Conservation (phyloP, 2,329 filamentous ascomycete species). For the Claviceps citrina region DNA sequence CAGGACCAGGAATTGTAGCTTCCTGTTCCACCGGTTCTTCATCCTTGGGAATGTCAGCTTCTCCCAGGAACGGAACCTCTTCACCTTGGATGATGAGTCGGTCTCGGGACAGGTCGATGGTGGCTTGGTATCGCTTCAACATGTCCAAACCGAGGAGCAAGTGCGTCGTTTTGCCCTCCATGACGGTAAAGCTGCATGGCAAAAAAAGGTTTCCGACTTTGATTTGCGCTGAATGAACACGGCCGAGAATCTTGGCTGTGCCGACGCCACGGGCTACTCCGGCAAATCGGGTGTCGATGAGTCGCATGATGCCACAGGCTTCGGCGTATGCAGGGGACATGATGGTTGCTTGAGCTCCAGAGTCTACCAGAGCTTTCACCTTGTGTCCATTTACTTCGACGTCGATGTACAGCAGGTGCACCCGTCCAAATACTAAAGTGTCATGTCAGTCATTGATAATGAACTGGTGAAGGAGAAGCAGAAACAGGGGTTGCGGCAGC, state of each 20-base stretch:
- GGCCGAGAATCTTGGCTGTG: conserved; percentile 83
- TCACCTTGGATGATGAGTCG: conserved; percentile 77
- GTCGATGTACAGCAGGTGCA: conserved; percentile 92
- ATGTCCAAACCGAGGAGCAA: conserved; percentile 88
- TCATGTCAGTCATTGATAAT: conserved; percentile 1
- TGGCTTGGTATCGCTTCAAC: conserved; percentile 89
- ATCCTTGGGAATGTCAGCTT: conserved; percentile 84
- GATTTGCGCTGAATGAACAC: conserved; percentile 89
- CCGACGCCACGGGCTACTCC: conserved; percentile 88
- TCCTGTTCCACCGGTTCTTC: conserved; percentile 62
- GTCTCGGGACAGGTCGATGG: conserved; percentile 73
- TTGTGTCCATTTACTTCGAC: conserved; percentile 87
- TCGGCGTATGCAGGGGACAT: conserved; percentile 93
- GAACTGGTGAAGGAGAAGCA: not conserved
- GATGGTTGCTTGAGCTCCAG: conserved; percentile 92
- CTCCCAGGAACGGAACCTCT: conserved; percentile 78
- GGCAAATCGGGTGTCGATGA: conserved; percentile 83
- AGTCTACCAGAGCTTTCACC: conserved; percentile 93
- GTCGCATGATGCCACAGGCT: conserved; percentile 84
- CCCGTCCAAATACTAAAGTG: conserved; percentile 67
- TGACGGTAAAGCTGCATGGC: conserved; percentile 93
- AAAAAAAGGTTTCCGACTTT: conserved; percentile 78
- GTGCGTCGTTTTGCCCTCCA: conserved; percentile 96
- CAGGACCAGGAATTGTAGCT: conserved; percentile 69
- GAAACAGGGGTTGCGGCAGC: not conserved